phyloP scores from a whole-genome alignment of 2,329 filamentous ascomycete species.

The Amylocarpus encephaloides region DNA sequence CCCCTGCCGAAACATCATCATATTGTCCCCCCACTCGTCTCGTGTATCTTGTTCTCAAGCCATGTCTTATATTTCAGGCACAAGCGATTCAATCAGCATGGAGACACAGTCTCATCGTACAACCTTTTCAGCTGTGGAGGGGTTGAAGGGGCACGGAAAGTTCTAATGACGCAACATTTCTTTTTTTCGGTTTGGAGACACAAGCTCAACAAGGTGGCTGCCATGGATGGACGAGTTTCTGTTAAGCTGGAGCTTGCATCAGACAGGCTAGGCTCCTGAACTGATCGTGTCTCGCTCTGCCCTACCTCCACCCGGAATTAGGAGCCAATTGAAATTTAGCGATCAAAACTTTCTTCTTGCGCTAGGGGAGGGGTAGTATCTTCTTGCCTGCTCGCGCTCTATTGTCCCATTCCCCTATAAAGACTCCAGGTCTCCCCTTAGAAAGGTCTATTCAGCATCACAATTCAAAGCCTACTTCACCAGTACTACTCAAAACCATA shows the following conservation, averaged over 20 bases:
- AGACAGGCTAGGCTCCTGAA: neutral
- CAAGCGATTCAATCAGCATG: neutral
- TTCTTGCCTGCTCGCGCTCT: neutral
- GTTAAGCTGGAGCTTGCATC: neutral
- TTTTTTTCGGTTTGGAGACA: neutral
- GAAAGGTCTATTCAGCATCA: neutral
- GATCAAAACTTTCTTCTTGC: neutral
- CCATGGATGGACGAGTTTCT: neutral
- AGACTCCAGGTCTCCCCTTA: neutral
- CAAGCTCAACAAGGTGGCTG: no score
- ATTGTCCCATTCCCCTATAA: neutral
- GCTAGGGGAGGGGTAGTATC: neutral
- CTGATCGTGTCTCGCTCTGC: neutral
- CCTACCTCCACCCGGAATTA: neutral
- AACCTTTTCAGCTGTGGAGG: neutral
- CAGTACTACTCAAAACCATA: neutral
- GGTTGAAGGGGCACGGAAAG: neutral
- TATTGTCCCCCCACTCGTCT: neutral
- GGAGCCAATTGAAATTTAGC: neutral
- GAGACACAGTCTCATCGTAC: neutral
- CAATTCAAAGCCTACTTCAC: neutral
- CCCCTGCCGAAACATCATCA: neutral
- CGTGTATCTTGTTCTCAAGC: neutral
- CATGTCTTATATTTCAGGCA: neutral
- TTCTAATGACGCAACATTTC: slow-evolving; percentile 11